phyloP scores from a whole-genome alignment of 192 early-diverging fungal genomes.

The Coemansia sp. region DNA sequence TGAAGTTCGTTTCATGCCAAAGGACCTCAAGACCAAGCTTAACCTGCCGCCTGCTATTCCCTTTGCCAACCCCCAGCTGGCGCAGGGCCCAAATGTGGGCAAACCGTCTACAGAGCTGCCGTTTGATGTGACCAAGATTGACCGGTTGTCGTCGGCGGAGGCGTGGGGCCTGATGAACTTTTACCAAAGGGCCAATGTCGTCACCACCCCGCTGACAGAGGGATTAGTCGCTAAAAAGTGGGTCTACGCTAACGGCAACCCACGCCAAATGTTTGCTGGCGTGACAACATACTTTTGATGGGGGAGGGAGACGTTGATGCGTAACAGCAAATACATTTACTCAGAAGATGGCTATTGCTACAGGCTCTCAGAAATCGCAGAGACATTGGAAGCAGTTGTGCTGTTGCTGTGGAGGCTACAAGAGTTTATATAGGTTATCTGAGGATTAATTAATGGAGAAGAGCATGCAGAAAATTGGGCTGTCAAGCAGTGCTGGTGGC shows the following conservation, averaged over 20 bases:
- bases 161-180: conserved; percentile 42
- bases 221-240: conserved; percentile 40
- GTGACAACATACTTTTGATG: conserved; percentile 36
- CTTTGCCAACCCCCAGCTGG: conserved; percentile 34
- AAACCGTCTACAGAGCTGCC: conserved; percentile 9
- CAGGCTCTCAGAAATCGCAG: no score
- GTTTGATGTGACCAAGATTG: conserved; percentile 22
- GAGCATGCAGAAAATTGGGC: no score
- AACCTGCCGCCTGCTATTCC: conserved; percentile 24
- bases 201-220: conserved; percentile 25
- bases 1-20: conserved; percentile 31
- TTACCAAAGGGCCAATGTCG: conserved; percentile 29
- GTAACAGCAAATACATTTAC: no score
- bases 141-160: conserved; percentile 26
- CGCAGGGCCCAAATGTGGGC: background rate
- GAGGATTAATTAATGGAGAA: no score
- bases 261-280: conserved; percentile 41
- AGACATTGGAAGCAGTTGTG: no score
- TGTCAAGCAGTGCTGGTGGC: no score
- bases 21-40: conserved; percentile 23
- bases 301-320: no score
- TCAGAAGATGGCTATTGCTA: no score
- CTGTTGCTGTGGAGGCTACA: no score
- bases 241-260: conserved; percentile 44
- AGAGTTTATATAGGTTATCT: no score